Evolutionary conservation across 805 yeast species (phyloP).

Genomic region (Candida methanosorbosa): DNA sequence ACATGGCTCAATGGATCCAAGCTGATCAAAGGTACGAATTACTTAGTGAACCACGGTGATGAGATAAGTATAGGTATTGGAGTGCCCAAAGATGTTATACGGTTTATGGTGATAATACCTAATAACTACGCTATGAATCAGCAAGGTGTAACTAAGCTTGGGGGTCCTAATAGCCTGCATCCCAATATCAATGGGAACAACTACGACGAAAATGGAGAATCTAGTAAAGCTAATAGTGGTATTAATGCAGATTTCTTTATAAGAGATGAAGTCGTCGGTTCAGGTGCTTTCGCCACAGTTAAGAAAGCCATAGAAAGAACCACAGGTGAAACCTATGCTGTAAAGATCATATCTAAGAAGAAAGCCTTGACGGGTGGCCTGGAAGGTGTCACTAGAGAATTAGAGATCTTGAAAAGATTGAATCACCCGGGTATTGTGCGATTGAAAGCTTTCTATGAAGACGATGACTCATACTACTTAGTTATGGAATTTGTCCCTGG

Average conservation of each 20-base stretch:
- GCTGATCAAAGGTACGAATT: conserved; percentile 68
- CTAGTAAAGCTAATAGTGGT: conserved; percentile 14
- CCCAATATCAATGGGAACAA: conserved; percentile 2
- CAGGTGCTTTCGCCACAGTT: conserved; percentile 98
- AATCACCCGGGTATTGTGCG: conserved; percentile 82
- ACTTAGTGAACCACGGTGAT: conserved; percentile 84
- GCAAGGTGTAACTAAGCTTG: neutral
- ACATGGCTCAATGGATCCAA: conserved; percentile 74
- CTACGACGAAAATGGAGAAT: conserved; percentile 3
- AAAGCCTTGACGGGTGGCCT: conserved; percentile 69
- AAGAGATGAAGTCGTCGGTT: conserved; percentile 81
- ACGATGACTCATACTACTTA: conserved; percentile 67
- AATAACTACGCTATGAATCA: conserved; percentile 6
- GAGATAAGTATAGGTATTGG: conserved; percentile 89
- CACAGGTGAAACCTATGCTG: conserved; percentile 83
- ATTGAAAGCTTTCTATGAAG: conserved; percentile 80
- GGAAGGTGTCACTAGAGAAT: conserved; percentile 79
- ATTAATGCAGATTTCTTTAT: conserved; percentile 51
- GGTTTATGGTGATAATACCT: conserved; percentile 44
- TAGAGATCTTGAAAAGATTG: conserved; percentile 67
- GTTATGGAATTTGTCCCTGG: conserved; percentile 96
- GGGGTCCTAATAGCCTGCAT: too few species aligned
- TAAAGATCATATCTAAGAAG: conserved; percentile 77
- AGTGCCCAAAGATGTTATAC: conserved; percentile 56
- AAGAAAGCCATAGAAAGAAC: conserved; percentile 80